Conservation (phyloP, 257 asterid species). For the Echites panduratus region DNA sequence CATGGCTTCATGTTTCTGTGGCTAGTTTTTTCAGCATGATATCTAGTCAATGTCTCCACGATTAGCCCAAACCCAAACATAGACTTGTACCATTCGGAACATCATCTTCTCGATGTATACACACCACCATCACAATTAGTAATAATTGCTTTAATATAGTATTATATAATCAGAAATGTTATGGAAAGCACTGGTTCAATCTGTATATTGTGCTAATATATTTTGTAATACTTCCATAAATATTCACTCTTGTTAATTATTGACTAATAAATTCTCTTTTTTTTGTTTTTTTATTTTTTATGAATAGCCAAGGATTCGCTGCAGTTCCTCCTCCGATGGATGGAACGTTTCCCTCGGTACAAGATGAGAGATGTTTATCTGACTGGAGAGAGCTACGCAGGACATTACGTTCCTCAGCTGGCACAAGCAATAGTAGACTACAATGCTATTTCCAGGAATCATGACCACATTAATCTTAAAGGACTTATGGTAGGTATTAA, state of each 20-base stretch:
- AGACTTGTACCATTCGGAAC: neutral
- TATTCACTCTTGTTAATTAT: too few species aligned
- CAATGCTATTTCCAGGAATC: slow-evolving; percentile 38
- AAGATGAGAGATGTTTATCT: slow-evolving; percentile 54
- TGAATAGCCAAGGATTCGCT: slow-evolving; percentile 78
- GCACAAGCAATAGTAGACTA: slow-evolving; percentile 58
- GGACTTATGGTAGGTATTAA: slow-evolving; percentile 83
- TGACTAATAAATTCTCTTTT: too few species aligned
- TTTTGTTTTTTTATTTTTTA: neutral
- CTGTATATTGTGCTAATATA: too few species aligned
- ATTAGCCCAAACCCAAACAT: neutral
- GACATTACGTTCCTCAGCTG: slow-evolving; percentile 89
- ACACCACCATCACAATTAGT: neutral
- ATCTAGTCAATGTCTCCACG: neutral
- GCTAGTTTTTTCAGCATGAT: neutral
- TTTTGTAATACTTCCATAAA: too few species aligned
- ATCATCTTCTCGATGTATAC: neutral
- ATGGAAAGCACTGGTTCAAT: too few species aligned
- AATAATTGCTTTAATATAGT: too few species aligned
- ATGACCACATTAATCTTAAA: slow-evolving; percentile 48
- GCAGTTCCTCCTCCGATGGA: slow-evolving; percentile 66
- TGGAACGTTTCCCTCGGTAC: slow-evolving; percentile 84
- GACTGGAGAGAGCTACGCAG: slow-evolving; percentile 94
- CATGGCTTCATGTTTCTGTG: neutral
- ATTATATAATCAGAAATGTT: too few species aligned